These are phyloP conservation scores for Phytophthora lateralis DNA, from an alignment of 352 stramenopile species.

Conservation along the genomic window DNA sequence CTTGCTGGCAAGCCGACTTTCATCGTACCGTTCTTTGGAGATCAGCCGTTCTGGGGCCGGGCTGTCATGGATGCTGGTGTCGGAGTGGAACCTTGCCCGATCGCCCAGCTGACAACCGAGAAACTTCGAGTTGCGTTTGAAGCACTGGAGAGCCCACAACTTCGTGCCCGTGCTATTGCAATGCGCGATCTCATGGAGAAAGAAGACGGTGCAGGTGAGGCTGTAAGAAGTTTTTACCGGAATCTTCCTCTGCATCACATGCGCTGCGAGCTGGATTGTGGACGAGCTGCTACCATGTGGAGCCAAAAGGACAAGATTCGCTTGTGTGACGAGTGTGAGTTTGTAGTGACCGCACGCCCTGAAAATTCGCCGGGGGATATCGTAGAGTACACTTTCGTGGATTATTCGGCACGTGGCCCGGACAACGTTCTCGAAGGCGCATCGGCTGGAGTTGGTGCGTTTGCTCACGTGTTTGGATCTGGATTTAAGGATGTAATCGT, in stretches of 20 bases:
- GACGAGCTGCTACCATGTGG: conserved; percentile 58
- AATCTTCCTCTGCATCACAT: conserved; percentile 88
- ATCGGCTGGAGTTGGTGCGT: conserved; percentile 55
- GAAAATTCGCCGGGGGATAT: conserved; percentile 57
- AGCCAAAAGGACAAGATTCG: conserved; percentile 56
- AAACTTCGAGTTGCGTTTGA: conserved; percentile 82
- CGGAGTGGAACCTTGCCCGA: conserved; percentile 85
- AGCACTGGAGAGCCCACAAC: conserved; percentile 54
- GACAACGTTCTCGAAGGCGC: conserved; percentile 57
- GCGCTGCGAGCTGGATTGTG: conserved; percentile 72
- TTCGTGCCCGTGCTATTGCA: conserved; percentile 52
- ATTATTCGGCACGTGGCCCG: conserved; percentile 66
- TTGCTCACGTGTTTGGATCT: conserved; percentile 68
- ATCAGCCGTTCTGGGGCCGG: conserved; percentile 95
- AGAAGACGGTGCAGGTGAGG: conserved; percentile 88
- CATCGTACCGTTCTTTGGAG: conserved; percentile 95
- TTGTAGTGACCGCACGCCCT: conserved; percentile 46
- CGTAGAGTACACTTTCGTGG: conserved; percentile 64
- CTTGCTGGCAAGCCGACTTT: conserved; percentile 92
- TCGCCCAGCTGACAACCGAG: conserved; percentile 81
- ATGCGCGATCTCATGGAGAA: conserved; percentile 67
- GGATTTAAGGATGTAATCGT: conserved; percentile 70
- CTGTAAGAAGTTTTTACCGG: conserved; percentile 87
- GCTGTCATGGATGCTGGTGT: conserved; percentile 84
- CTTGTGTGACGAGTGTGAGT: conserved; percentile 63